phyloP scores from a whole-genome alignment of 2,329 filamentous ascomycete species.

The Tolypocladium tundrense region DNA sequence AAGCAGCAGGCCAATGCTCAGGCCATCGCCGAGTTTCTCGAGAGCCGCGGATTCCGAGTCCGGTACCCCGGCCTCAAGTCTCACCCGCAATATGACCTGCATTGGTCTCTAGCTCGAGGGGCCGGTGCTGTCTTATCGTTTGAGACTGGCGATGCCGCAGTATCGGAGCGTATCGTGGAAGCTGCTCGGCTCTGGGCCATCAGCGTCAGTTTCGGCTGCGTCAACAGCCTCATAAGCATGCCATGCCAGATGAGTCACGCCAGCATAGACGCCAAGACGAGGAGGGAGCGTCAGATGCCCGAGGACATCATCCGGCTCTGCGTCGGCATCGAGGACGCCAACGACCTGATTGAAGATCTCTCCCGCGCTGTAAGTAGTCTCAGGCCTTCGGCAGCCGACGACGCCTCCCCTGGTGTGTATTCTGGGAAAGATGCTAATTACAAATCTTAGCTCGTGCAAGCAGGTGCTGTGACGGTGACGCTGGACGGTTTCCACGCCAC shows the following conservation, averaged over 20 bases:
- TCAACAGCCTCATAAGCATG: constrained; percentile 98
- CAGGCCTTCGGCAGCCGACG: neutral
- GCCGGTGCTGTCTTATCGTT: constrained; percentile 92
- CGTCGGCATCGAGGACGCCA: constrained; percentile 88
- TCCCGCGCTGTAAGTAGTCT: constrained; percentile 66
- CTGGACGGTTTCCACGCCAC: constrained; percentile 69
- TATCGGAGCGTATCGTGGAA: constrained; percentile 91
- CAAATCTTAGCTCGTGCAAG: constrained; percentile 67
- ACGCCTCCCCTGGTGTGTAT: neutral
- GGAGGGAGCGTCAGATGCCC: constrained; percentile 80
- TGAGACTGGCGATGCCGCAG: constrained; percentile 75
- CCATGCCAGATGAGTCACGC: constrained; percentile 99
- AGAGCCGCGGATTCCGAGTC: constrained; percentile 84
- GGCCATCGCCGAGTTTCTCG: constrained; percentile 83
- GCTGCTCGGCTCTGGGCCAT: constrained; percentile 87
- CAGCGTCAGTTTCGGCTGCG: constrained; percentile 93
- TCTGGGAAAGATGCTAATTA: neutral
- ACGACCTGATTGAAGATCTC: constrained; percentile 88
- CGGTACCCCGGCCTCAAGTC: constrained; percentile 90
- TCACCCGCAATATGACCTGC: constrained; percentile 91
- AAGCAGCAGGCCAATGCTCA: constrained; percentile 93
- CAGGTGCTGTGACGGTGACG: constrained; percentile 81
- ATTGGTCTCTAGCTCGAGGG: constrained; percentile 90
- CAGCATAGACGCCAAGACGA: constrained; percentile 91
- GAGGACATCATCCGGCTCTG: constrained; percentile 95